Percentiles rank a stretch among this genome's conserved stretches.
These are phyloP conservation scores for Tuber indicum DNA, from an alignment of 495 filamentous ascomycete genomes.

Conservation along the genomic window DNA sequence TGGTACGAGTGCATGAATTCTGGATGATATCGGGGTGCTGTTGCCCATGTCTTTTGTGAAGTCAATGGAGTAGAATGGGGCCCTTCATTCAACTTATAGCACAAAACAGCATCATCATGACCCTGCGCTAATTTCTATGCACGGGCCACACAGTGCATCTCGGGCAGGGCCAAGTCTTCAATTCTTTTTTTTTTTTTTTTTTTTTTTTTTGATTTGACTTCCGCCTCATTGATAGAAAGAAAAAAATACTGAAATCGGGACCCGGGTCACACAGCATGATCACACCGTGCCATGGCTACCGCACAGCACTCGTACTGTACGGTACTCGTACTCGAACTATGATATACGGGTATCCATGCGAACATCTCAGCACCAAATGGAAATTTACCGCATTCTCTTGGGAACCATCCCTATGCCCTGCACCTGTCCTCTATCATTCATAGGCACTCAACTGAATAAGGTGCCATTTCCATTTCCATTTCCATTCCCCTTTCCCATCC, in stretches of 20 bases:
- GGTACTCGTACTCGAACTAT: no score
- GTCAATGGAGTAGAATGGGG: neutral
- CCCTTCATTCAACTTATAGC: neutral
- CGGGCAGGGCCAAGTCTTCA: neutral
- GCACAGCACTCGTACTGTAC: no score
- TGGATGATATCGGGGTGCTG: neutral
- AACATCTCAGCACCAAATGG: neutral
- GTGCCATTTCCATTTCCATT: neutral
- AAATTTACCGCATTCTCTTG: neutral
- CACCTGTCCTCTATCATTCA: neutral
- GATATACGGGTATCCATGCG: neutral
- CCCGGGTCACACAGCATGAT: conserved; percentile 1
- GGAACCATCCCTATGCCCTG: neutral
- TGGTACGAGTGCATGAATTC: neutral
- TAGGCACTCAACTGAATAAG: neutral
- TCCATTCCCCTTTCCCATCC: neutral
- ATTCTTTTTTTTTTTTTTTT: neutral
- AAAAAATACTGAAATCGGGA: neutral
- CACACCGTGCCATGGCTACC: neutral
- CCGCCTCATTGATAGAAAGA: neutral
- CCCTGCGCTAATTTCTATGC: neutral
- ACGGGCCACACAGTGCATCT: neutral
- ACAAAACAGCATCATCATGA: neutral
- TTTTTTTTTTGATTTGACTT: neutral
- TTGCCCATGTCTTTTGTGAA: neutral